A percentile compares a stretch with the other conserved stretches of the same genome.
These are phyloP conservation scores for Escallonia rubra DNA, from an alignment of 129 eudicot genomes.

Conservation along the genomic window DNA sequence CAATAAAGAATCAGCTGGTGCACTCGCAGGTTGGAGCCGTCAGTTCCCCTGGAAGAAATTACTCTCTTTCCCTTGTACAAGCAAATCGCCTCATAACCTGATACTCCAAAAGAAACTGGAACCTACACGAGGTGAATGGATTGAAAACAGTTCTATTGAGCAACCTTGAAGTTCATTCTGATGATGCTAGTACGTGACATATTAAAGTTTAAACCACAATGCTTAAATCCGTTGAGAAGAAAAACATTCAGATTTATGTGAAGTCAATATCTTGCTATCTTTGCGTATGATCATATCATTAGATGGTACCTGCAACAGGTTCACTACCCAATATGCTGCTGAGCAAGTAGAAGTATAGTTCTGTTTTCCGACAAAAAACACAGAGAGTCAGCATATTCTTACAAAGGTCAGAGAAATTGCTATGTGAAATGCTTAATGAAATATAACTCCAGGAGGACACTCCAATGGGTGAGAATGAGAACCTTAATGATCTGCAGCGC, in stretches of 20 bases:
- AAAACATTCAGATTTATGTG: not conserved
- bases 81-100: constrained; percentile 66
- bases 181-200: not conserved
- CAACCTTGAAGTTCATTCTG: not conserved
- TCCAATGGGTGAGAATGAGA: not conserved
- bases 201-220: not conserved
- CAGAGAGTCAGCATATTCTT: constrained; percentile 10
- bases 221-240: not conserved
- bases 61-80: constrained; percentile 60
- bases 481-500: constrained; percentile 79
- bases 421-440: not conserved
- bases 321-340: constrained; percentile 70
- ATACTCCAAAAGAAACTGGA: constrained; percentile 80
- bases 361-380: constrained; percentile 31
- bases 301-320: constrained; percentile 63
- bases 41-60: constrained; percentile 65
- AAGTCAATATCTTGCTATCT: too few relatives aligned
- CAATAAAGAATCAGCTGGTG: constrained; percentile 59
- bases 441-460: not conserved
- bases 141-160: not conserved
- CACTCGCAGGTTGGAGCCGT: constrained; percentile 39
- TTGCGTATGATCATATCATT: not conserved
- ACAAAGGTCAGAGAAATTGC: not conserved
- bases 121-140: constrained; percentile 29
- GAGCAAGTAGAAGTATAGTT: constrained; percentile 70